phyloP scores from a whole-genome alignment of 148 eudicot species.

The Amaranthus hypochondriacus region DNA sequence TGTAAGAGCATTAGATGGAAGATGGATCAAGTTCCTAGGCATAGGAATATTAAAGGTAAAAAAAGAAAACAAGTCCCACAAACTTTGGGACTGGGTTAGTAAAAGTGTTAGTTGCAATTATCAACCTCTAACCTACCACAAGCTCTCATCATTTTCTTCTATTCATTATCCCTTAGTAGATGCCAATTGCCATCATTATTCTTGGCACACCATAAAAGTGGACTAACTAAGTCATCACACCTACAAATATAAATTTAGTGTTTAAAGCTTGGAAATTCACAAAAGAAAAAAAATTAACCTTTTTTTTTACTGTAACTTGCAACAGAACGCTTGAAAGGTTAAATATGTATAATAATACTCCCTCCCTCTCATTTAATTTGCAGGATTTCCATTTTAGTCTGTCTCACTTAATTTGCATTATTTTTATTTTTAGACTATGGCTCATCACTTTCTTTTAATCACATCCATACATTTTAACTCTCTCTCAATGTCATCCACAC shows the following conservation, averaged over 20 bases:
- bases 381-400: too few species aligned
- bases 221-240: background rate
- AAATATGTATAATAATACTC: too few species aligned
- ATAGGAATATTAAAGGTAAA: background rate
- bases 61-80: constrained; percentile 1
- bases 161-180: constrained; percentile 6
- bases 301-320: too few species aligned
- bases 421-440: too few species aligned
- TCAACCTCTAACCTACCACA: background rate
- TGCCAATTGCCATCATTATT: constrained; percentile 6
- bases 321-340: too few species aligned
- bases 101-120: background rate
- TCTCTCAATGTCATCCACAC: too few species aligned
- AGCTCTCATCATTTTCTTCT: constrained; percentile 11
- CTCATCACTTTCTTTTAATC: too few species aligned
- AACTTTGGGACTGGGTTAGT: constrained; percentile 1
- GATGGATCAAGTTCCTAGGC: too few species aligned
- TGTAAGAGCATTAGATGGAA: too few species aligned
- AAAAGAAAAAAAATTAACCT: constrained; percentile 4
- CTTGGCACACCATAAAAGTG: constrained; percentile 9
- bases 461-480: too few species aligned
- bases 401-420: too few species aligned
- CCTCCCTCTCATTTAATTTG: too few species aligned
- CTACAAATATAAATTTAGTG: background rate
- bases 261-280: background rate